Percentiles rank a stretch among this genome's conserved stretches.
Evolutionary conservation across 768 basidiomycete genomes (phyloP).

Genomic region (Phallus indusiatus): DNA sequence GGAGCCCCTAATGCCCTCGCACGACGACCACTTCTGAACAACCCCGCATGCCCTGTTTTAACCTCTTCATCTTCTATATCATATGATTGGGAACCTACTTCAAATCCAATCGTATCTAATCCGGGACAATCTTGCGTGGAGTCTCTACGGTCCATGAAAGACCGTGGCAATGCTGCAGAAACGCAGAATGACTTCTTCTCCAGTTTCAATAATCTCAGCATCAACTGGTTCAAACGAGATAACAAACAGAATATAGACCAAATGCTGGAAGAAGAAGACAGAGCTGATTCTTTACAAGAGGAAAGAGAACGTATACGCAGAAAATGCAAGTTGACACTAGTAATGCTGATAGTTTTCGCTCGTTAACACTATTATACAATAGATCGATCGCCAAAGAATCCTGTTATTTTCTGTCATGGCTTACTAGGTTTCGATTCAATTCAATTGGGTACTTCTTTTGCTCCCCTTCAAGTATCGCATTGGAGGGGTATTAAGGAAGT

Average conservation of each 20-base stretch:
- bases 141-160: slow-evolving; percentile 40
- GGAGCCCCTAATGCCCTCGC: not conserved
- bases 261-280: slow-evolving; percentile 45
- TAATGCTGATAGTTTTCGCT: not conserved
- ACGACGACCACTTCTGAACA: slow-evolving; percentile 4
- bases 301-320: slow-evolving; percentile 36
- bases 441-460: slow-evolving; percentile 62
- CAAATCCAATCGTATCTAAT: slow-evolving; percentile 3
- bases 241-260: slow-evolving; percentile 35
- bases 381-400: slow-evolving; percentile 76
- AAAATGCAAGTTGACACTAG: slow-evolving; percentile 45
- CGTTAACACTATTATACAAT: not conserved
- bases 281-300: slow-evolving; percentile 36
- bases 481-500: slow-evolving; percentile 97
- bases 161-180: slow-evolving; percentile 19
- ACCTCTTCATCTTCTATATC: not conserved
- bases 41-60: not conserved
- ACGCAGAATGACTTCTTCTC: slow-evolving; percentile 6
- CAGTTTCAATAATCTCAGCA: slow-evolving; percentile 13
- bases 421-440: slow-evolving; percentile 84
- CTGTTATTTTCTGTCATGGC: slow-evolving; percentile 93
- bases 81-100: not conserved
- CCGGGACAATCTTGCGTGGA: slow-evolving; percentile 46
- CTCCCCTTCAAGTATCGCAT: slow-evolving; percentile 80
- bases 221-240: slow-evolving; percentile 46